Conservation (phyloP, 2,329 filamentous ascomycete species). For the Sclerotinia nivalis region DNA sequence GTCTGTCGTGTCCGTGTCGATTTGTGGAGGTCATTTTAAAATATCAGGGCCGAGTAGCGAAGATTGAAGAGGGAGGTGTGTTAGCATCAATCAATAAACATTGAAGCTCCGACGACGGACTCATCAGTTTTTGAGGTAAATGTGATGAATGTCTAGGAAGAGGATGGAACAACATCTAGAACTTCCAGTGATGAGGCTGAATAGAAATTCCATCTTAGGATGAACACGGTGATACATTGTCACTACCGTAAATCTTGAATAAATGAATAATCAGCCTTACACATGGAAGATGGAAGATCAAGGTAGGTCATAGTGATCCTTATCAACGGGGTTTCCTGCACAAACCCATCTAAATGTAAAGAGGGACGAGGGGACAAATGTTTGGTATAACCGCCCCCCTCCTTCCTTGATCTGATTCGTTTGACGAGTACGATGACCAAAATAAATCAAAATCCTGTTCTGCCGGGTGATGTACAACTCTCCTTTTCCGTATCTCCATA, state of each 20-base stretch:
- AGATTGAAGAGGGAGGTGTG: neutral
- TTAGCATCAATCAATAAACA: neutral
- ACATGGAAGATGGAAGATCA: neutral
- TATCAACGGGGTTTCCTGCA: slow-evolving; percentile 15
- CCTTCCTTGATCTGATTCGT: slow-evolving; percentile 15
- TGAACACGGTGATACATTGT: slow-evolving; percentile 7
- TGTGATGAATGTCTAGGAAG: neutral
- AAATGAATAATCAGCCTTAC: slow-evolving; percentile 18
- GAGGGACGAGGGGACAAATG: neutral
- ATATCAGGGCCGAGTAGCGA: slow-evolving; percentile 5
- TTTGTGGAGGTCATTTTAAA: slow-evolving; percentile 20
- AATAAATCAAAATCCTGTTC: neutral
- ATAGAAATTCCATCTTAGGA: slow-evolving; percentile 6
- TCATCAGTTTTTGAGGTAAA: neutral
- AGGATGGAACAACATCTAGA: slow-evolving; percentile 11
- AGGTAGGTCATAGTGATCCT: slow-evolving; percentile 13
- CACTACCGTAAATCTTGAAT: neutral
- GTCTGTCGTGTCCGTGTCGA: neutral
- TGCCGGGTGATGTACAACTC: slow-evolving; percentile 1
- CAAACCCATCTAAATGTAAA: slow-evolving; percentile 1
- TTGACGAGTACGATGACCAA: neutral
- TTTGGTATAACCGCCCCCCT: slow-evolving; percentile 10
- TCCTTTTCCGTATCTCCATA: neutral
- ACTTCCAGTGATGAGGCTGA: slow-evolving; percentile 17
- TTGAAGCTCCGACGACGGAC: slow-evolving; percentile 7